Evolutionary conservation across 129 eudicot genomes (phyloP), one percentile per base, ranked within the genome.

Genomic region (Chrysanthemum lavandulifolium): DNA sequence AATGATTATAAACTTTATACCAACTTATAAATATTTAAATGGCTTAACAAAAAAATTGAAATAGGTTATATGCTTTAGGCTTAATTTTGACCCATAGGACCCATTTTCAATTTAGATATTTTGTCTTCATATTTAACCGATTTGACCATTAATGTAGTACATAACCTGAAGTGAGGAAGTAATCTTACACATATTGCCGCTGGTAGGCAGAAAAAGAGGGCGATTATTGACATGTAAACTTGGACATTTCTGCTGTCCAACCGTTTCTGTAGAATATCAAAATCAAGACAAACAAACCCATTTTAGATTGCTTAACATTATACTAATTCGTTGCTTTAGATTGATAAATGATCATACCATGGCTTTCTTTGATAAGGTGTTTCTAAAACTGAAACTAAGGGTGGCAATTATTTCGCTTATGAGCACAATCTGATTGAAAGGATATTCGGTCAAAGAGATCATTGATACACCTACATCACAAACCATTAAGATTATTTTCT

Each of bases 171-270:
- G 7, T 13, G 8, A 56, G 9, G 16, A 15, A 55, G 60, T 55
- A 2, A 55, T 55, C 60, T 55, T 55, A 55, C 60, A 55, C n/a
- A 55, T 55, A 55, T 55, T 55, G 60, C 60, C 16, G 60, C 16
- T 55, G 60, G 60, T 13, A 55, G 60, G 18, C 60, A 55, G 19
- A 55, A 55, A n/a, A 54, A 54, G 59, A 54, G 59, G 15, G 59
- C n/a, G 6, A 54, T 14, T 18, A 54, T 54, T 18, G 59, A 54
- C 15, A 13, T 54, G 59, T 54, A 54, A 54, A 18, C 23, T 0
- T 54, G 59, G 19, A 54, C 18, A 54, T 54, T n/a, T 54, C 18
- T n/a, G 59, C 16, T 54, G 10, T 54, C 18, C 59, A 54, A 13
- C 14, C 16, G 1, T 12, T 55, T 55, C 9, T 55, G 61, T 55